Base-by-base conservation (phyloP, 805 yeast species). In the Yarrowia sp. region DNA sequence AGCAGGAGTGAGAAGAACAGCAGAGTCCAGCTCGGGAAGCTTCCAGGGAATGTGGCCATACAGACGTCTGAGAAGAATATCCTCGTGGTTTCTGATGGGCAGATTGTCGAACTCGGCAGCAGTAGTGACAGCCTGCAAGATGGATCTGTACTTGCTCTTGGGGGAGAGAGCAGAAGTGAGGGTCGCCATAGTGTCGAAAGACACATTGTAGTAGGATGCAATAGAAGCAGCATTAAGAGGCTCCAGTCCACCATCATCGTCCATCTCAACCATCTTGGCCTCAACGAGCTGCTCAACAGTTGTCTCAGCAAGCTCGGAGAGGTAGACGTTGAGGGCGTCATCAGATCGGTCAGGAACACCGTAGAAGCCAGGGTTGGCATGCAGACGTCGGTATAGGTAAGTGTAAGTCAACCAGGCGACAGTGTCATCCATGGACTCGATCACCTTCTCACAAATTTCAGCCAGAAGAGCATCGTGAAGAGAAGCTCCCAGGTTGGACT, bases 401-500 rank as follows among this genome's bases (percentile, higher is more conserved):
- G 97, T 84, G 75, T 85, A 91, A 0, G 97, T 90, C 40, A 95
- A 74, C 96, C 97, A 92, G 73, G 94, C 97, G 69, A 95, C 85
- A 72, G 96, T 91, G 71, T 90, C 95, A 73, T 93, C 97, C 74
- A 90, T 86, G 9, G 85, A 81, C 55, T 80, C 82, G 68, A 94
- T 83, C 14, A 87, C 80, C 2, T 85, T 80, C 8, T 87, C 84
- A 43, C 90, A 84, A n/a, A 92, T 87, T 72, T 91, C 98, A 53
- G 86, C 84, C 49, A 90, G 76, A 42, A 94, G 82, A 0, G 85
- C 81, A 74, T 95, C 98, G 69, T 85, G 87, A 14, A 92, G 71
- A 67, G 79, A 78, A 17, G 80, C 77, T 68, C 83, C 84, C 70
- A 92, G 74, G 72, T 83, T 85, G 77, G 97, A 91, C 76, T 96